phyloP scores from a whole-genome alignment of 2,329 filamentous ascomycete genomes.

The Plectosphaerella cucumerina region DNA sequence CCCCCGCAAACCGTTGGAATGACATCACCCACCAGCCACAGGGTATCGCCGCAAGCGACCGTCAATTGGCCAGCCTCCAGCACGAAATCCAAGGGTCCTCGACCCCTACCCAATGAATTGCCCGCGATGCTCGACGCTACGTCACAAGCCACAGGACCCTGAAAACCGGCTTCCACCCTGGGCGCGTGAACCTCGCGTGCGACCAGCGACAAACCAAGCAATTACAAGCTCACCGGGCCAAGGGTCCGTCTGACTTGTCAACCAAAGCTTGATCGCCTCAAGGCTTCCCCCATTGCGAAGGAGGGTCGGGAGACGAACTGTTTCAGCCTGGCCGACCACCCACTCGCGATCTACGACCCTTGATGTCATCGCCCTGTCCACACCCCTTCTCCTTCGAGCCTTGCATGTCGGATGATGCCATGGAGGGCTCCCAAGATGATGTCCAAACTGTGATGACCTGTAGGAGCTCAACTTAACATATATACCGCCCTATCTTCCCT shows the following conservation, averaged over 20 bases:
- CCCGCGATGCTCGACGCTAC: neutral
- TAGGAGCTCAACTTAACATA: conserved; percentile 5
- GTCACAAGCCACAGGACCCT: conserved; percentile 6
- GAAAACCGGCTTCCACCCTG: conserved; percentile 2
- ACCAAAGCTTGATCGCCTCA: neutral
- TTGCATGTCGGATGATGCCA: neutral
- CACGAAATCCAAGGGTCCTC: neutral
- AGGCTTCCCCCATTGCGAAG: neutral
- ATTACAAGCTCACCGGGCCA: neutral
- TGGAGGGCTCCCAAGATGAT: neutral
- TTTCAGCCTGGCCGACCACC: neutral
- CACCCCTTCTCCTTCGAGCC: neutral
- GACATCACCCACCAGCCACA: conserved; percentile 3
- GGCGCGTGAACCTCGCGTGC: neutral
- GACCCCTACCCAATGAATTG: neutral
- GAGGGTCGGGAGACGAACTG: neutral
- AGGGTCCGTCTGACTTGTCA: neutral
- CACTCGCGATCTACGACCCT: neutral
- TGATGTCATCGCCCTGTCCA: neutral
- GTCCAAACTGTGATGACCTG: neutral
- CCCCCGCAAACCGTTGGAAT: neutral
- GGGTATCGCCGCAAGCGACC: neutral
- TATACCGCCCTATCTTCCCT: conserved; percentile 7
- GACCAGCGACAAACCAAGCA: neutral
- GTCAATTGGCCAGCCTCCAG: neutral